phyloP scores from a whole-genome alignment of 345 rosid species.

The Eucalyptus caleyi region DNA sequence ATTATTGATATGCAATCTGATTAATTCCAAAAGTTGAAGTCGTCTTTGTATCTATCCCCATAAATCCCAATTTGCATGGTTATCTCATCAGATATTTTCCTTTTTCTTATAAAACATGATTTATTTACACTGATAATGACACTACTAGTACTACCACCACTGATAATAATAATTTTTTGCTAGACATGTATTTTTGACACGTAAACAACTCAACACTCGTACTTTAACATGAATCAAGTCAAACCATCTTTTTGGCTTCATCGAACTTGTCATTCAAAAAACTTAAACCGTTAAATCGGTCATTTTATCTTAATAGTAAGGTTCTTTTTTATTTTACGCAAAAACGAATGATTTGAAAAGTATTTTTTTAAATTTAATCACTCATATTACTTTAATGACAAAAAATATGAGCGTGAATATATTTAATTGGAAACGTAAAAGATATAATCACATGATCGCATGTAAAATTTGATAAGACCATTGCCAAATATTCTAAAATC shows the following conservation, averaged over 20 bases:
- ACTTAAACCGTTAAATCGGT: no score
- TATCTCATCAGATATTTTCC: background rate
- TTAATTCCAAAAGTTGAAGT: background rate
- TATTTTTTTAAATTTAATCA: accelerated
- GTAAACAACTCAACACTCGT: background rate
- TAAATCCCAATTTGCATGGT: background rate
- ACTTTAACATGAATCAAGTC: background rate
- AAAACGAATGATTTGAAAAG: accelerated
- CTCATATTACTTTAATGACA: no score
- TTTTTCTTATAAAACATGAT: background rate
- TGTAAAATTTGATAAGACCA: no score
- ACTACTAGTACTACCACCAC: background rate
- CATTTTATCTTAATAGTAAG: no score
- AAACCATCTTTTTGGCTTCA: background rate
- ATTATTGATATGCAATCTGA: background rate
- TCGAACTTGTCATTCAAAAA: no score
- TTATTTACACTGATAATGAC: background rate
- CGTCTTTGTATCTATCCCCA: background rate
- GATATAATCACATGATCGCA: no score
- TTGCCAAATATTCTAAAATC: accelerated
- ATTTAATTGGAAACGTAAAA: no score
- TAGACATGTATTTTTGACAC: background rate
- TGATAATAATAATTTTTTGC: background rate
- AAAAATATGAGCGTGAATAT: accelerated
- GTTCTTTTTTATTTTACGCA: accelerated